Percentiles rank a stretch among this genome's conserved stretches.
Conservation (phyloP, 306 rosid genomes). For the Ammopiptanthus mongolicus region DNA sequence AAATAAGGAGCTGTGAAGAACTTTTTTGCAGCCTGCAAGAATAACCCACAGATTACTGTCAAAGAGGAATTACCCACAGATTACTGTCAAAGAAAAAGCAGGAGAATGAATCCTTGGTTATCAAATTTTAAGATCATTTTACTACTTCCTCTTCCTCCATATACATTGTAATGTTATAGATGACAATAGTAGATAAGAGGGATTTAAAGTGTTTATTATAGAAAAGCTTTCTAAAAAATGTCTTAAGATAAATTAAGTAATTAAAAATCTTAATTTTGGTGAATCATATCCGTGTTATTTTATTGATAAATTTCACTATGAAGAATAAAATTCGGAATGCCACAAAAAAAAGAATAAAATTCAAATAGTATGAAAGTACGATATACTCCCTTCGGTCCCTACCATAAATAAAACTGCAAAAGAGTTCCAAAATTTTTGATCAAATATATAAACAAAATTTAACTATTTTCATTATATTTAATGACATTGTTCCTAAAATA, state of each 20-base stretch:
- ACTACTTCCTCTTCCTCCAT: background rate
- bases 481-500: too few species aligned
- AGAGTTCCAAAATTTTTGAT: too few species aligned
- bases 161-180: background rate
- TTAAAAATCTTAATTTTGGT: background rate
- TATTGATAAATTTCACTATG: background rate
- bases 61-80: background rate
- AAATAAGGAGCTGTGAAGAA: constrained; percentile 39
- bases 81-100: background rate
- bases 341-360: too few species aligned
- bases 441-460: too few species aligned
- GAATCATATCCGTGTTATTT: background rate
- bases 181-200: background rate
- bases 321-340: background rate
- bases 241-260: background rate
- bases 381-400: too few species aligned
- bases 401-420: too few species aligned
- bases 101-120: background rate
- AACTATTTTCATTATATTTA: too few species aligned
- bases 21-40: constrained; percentile 40
- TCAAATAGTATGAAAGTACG: too few species aligned
- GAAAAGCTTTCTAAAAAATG: background rate
- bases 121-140: background rate
- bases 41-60: background rate
- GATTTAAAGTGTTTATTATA: background rate